A percentile compares a stretch with the other conserved stretches of the same genome.
Conservation (phyloP, 495 filamentous ascomycete genomes). For the Entonaema liquescens region DNA sequence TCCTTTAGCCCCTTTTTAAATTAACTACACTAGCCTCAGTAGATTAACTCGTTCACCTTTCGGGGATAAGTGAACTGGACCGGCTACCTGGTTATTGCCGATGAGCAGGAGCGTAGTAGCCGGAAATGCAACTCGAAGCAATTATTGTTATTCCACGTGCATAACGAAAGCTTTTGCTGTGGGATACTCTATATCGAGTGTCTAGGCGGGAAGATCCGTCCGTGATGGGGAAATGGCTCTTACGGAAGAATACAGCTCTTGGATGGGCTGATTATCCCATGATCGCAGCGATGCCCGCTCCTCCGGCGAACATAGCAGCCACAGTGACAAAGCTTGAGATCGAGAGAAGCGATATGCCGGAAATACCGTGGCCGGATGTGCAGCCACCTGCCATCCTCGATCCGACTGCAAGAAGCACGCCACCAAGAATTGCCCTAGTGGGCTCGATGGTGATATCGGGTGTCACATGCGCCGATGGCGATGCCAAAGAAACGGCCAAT, state of each 20-base stretch:
- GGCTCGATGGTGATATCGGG: conserved; percentile 42
- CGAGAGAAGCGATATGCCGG: conserved; percentile 60
- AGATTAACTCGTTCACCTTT: background rate
- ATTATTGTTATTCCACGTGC: background rate
- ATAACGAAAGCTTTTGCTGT: background rate
- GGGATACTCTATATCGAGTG: background rate
- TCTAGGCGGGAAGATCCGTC: background rate
- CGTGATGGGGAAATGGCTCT: background rate
- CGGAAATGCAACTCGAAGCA: background rate
- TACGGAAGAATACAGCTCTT: background rate
- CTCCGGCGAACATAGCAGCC: conserved; percentile 58
- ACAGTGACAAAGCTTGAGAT: conserved; percentile 62
- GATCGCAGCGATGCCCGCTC: conserved; percentile 35
- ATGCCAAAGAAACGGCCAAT: conserved; percentile 40
- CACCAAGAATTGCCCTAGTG: conserved; percentile 53
- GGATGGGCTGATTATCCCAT: conserved; percentile 8
- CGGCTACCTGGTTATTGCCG: background rate
- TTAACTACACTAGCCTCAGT: conserved; percentile 1
- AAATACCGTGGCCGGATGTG: conserved; percentile 68
- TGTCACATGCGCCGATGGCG: conserved; percentile 40
- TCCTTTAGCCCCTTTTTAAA: background rate
- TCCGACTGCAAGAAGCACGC: conserved; percentile 61
- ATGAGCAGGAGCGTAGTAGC: conserved; percentile 1
- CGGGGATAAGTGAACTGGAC: background rate
- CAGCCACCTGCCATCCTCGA: conserved; percentile 65